These are phyloP conservation scores for Saccharomycopsis sp. DNA, from an alignment of 805 yeast genomes.

Conservation along the genomic window DNA sequence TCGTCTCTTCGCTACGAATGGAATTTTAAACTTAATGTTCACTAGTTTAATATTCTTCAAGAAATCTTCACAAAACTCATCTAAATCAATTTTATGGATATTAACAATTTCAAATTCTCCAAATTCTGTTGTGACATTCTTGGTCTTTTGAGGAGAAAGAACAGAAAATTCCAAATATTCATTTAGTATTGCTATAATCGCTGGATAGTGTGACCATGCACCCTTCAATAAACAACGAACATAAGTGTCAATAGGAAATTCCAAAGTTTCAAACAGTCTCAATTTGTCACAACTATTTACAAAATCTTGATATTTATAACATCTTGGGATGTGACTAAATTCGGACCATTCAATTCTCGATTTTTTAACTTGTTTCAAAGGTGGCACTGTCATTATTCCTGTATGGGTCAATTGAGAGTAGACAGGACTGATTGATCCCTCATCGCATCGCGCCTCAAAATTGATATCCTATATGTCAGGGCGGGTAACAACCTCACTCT, in stretches of 20 bases:
- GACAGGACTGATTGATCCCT: too few relatives aligned
- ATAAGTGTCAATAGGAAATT: not conserved
- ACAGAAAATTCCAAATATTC: not conserved
- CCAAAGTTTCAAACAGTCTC: not conserved
- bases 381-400: too few relatives aligned
- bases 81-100: not conserved
- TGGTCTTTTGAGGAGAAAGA: not conserved
- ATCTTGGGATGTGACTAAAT: too few relatives aligned
- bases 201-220: constrained; percentile 4
- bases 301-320: constrained; percentile 6
- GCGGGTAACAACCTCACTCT: too few relatives aligned
- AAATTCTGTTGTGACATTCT: constrained; percentile 4
- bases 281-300: not conserved
- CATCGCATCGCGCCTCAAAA: too few relatives aligned
- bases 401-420: too few relatives aligned
- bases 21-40: not conserved
- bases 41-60: not conserved
- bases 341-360: too few relatives aligned
- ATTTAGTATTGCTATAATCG: not conserved
- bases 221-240: not conserved
- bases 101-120: not conserved
- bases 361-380: too few relatives aligned
- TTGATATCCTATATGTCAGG: too few relatives aligned
- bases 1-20: not conserved
- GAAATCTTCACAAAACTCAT: not conserved